Evolutionary conservation across 2,329 filamentous ascomycete genomes (phyloP), one percentile per base, ranked within the genome.

Genomic region (Cladosporium sp.): DNA sequence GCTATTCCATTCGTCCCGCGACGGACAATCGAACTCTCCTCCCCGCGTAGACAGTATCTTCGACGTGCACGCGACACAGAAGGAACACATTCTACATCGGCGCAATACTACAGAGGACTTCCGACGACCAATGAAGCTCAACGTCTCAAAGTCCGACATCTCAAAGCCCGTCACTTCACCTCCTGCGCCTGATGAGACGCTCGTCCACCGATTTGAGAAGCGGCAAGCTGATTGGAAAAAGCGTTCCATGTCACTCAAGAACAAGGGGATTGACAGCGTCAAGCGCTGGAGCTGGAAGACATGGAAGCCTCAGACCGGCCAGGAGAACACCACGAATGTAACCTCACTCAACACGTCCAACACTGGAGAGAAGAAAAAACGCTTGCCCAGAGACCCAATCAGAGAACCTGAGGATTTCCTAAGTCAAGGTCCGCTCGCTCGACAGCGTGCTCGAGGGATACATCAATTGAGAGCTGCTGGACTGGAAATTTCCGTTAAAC

Each of bases 231-330:
- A 21, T 12, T 24, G 41, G 41, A 47, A 21, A 7, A 38, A 52
- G 21, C 26, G 47, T 0, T 62, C 44, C 3, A 36, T 52, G 18
- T 47, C 44, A 8, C 10, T 62, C 6, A 62, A 52, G 47, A 52
- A 6, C 59, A 52, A 62, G n/a, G 3, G 18, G n/a, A 30, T 52
- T 7, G 18, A n/a, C 41, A 26, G 15, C 28, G 14, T 55, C 36
- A 64, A 64, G 34, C 61, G 61, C 10, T 64, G 51, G 61, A 64
- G 61, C 21, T 30, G 55, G 34, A 41, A n/a, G 5, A 44, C 24
- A 4, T 64, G 61, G 51, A 44, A 44, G 11, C 21, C 24, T 14
- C 49, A 55, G 4, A 32, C 38, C 14, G 51, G 26, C 12, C 21
- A 38, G 34, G 51, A 28, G 3, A 32, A 32, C 24, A 38, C 6